Evolutionary conservation across 148 eudicot species (phyloP), one percentile per base, ranked within the genome.

Genomic region (Nyssa sinensis): DNA sequence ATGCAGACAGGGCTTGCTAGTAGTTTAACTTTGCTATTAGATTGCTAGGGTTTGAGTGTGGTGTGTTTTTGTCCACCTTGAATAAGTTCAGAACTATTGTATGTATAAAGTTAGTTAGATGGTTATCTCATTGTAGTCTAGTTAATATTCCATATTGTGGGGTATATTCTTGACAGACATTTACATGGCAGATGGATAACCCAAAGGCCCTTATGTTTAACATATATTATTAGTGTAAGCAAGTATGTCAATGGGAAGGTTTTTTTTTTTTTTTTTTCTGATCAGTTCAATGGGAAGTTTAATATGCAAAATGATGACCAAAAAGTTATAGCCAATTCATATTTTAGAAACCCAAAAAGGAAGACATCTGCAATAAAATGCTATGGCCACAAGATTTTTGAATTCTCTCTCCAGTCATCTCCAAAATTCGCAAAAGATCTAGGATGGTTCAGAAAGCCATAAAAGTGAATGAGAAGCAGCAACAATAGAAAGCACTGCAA

Each of bases 1-100:
- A 58, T 23, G 51, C 41, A 71, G 8, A 73, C 34, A 63, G 31
- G 59, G 75, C 23, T 59, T 72, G 75, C 30, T 37, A 14, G 66
- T 39, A 60, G 41, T 71, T 35, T 37, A 32, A 72, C 62, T 28
- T 71, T 30, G 24, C 24, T 3, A 23, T 30, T 37, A 60, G 32
- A 28, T 27, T 39, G 5, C 57, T 55, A 25, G 4, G 10, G 29
- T 59, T 71, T 31, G 17, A 3, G 66, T 72, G 24, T 37, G 55
- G 74, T 34, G 53, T 28, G 66, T 28, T 25, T 28, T 59, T 72
- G 19, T 37, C 27, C 37, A 27, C 23, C 19, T 24, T n/a, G n/a
- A 9, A 14, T n/a, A 60, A 71, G 37, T 59, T 59, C 35, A 60
- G 21, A 60, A 25, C 16, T 8, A 25, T 25, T 37, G 9, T 29